Evolutionary conservation across 345 rosid species (phyloP).

Genomic region (Lepidium didymum): DNA sequence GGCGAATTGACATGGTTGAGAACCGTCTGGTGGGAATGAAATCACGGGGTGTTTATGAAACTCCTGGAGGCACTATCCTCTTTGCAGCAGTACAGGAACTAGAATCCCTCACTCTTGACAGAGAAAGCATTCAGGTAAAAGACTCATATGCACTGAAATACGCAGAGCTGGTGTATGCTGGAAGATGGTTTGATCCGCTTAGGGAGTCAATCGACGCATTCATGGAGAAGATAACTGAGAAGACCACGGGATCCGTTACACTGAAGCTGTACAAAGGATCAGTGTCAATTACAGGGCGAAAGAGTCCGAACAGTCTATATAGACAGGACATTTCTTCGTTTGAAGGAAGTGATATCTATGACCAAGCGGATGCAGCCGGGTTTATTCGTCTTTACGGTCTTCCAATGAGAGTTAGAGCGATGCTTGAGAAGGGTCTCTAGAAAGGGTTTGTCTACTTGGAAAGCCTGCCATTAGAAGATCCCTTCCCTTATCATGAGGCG

Average conservation of each 20-base stretch:
- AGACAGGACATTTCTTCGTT: conserved; percentile 86
- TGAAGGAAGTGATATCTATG: conserved; percentile 72
- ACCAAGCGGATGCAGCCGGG: conserved; percentile 94
- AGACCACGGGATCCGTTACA: conserved; percentile 62
- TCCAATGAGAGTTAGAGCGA: conserved; percentile 77
- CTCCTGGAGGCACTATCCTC: conserved; percentile 95
- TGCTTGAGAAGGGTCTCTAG: conserved; percentile 57
- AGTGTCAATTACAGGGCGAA: conserved; percentile 49
- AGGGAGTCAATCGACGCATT: conserved; percentile 78
- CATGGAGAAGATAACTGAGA: conserved; percentile 77
- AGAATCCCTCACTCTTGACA: conserved; percentile 77
- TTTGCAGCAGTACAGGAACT: conserved; percentile 71
- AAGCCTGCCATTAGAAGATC: background rate
- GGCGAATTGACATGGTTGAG: conserved; percentile 90
- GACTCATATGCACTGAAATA: conserved; percentile 74
- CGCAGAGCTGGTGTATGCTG: conserved; percentile 90
- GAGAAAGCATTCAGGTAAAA: conserved; percentile 77
- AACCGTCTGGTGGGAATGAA: conserved; percentile 95
- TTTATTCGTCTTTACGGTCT: conserved; percentile 75
- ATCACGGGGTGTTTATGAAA: conserved; percentile 94
- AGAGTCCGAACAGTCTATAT: conserved; percentile 70
- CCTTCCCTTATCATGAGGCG: background rate
- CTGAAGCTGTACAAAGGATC: conserved; percentile 85
- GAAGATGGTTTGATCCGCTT: conserved; percentile 91
- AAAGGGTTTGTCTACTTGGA: background rate